Conservation (phyloP, 306 rosid genomes). For the Quercus aquifolioides region DNA sequence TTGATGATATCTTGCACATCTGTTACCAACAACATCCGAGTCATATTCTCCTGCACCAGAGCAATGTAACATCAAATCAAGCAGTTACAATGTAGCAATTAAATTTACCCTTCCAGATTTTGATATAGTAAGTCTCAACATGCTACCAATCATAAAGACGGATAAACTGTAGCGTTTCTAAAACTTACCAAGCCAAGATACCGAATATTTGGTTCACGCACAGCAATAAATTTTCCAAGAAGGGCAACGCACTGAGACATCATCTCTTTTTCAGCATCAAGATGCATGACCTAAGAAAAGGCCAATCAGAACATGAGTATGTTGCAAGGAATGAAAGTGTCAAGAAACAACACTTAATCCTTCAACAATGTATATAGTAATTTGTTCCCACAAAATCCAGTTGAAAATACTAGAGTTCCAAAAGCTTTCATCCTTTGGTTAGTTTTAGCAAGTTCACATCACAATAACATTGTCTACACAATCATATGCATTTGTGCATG, state of each 20-base stretch:
- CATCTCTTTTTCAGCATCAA: constrained; percentile 99
- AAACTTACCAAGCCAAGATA: constrained; percentile 93
- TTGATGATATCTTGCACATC: constrained; percentile 99
- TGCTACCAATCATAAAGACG: background rate
- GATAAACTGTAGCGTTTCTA: constrained; percentile 2
- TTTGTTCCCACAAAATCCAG: background rate
- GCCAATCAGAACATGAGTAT: constrained; percentile 11
- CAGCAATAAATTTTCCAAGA: constrained; percentile 98
- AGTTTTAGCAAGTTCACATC: constrained; percentile 6
- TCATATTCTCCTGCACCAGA: constrained; percentile 91
- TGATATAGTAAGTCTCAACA: background rate
- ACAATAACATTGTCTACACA: background rate
- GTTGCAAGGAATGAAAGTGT: background rate
- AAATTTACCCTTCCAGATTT: constrained; percentile 18
- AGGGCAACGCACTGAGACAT: constrained; percentile 99
- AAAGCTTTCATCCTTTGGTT: background rate
- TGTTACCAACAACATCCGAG: constrained; percentile 96
- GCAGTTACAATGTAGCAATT: constrained; percentile 11
- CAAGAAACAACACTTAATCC: background rate
- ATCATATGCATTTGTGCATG: background rate
- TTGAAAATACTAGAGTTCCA: background rate
- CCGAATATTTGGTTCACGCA: constrained; percentile 98
- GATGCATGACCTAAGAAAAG: constrained; percentile 92
- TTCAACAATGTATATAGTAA: background rate
- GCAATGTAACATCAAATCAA: constrained; percentile 24